A percentile compares a stretch with the other conserved stretches of the same genome.
These are phyloP conservation scores for Periconia sp. DNA, from an alignment of 2,329 filamentous ascomycete genomes.

Conservation along the genomic window DNA sequence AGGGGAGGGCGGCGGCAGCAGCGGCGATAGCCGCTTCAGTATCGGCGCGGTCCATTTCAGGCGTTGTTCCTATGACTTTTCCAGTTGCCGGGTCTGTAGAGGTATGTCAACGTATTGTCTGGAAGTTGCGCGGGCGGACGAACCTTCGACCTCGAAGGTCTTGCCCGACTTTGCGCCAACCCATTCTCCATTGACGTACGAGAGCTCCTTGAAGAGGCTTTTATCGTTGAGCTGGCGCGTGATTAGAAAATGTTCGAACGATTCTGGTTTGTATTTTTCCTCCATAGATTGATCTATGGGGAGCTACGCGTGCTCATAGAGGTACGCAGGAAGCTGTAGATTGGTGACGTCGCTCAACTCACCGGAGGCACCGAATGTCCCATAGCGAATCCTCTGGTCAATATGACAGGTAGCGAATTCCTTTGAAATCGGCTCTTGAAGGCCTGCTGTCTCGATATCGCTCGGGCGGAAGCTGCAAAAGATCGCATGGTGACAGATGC, in stretches of 20 bases:
- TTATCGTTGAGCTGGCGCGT: slow-evolving; percentile 57
- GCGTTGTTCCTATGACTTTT: slow-evolving; percentile 78
- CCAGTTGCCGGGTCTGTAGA: slow-evolving; percentile 78
- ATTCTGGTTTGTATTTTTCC: no score
- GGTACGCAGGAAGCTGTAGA: no score
- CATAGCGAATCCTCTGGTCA: slow-evolving; percentile 52
- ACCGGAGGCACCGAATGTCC: slow-evolving; percentile 50
- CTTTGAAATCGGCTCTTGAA: slow-evolving; percentile 40
- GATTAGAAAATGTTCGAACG: no score
- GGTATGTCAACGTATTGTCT: no score
- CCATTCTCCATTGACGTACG: slow-evolving; percentile 94
- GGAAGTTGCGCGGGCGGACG: background rate
- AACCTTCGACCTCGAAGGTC: slow-evolving; percentile 81
- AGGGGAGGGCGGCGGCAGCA: slow-evolving; percentile 76
- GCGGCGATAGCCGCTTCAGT: slow-evolving; percentile 81
- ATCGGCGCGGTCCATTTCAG: slow-evolving; percentile 82
- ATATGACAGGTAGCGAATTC: slow-evolving; percentile 39
- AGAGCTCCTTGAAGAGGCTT: slow-evolving; percentile 78
- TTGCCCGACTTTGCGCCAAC: slow-evolving; percentile 82
- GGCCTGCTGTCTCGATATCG: slow-evolving; percentile 36
- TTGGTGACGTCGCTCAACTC: no score
- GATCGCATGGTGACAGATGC: slow-evolving; percentile 35
- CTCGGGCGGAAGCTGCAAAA: slow-evolving; percentile 36
- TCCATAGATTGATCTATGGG: no score
- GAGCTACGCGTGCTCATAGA: no score